Evolutionary conservation across 1,284 basidiomycete species (phyloP), one percentile per base, ranked within the genome.

Genomic region (Puccinia coronata): DNA sequence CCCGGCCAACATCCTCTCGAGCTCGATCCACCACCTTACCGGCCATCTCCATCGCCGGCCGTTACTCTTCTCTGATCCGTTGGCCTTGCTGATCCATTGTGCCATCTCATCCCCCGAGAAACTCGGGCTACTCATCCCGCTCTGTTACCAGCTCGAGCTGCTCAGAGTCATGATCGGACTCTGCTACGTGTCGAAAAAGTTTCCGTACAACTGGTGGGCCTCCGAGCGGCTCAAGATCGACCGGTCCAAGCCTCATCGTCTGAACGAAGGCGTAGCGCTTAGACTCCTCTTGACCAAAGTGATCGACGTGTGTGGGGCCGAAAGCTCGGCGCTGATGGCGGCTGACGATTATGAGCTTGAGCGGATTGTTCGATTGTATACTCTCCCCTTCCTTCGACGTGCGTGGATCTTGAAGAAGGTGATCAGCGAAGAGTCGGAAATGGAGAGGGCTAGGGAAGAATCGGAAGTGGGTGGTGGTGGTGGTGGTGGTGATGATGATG

Each of bases 361-460:
- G 43, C 65, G 51, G 59, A 53, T 75, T 43, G 71, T 82, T 16
- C 77, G 72, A 49, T 28, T 77, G 8, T 79, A 82, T 43, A 81
- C 69, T n/a, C 57, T 99, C 9, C 95, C 95, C 0, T 98, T 98
- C 89, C 89, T 98, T n/a, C 92, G 96, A 51, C 91, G 93, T 5
- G 93, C 93, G 0, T 92, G 94, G 8, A 93, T 98, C 55, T 89
- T 98, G 12, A 93, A 92, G n/a, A 67, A 51, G 31, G 78, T 80
- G 53, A 53, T 80, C 41, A n/a, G n/a, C 28, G n/a, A 47, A 28
- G 11, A 49, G 31, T 9, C 73, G 20, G 34, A 23, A 25, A 59
- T 59, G 2, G 16, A 25, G 14, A 11, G 11, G 31, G 11, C 6
- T 63, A 28, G 39, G 14, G 61, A 28, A 36, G 69, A 49, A n/a